Base-by-base conservation (phyloP, 2,329 filamentous ascomycete genomes). In the Fonsecaea erecta region DNA sequence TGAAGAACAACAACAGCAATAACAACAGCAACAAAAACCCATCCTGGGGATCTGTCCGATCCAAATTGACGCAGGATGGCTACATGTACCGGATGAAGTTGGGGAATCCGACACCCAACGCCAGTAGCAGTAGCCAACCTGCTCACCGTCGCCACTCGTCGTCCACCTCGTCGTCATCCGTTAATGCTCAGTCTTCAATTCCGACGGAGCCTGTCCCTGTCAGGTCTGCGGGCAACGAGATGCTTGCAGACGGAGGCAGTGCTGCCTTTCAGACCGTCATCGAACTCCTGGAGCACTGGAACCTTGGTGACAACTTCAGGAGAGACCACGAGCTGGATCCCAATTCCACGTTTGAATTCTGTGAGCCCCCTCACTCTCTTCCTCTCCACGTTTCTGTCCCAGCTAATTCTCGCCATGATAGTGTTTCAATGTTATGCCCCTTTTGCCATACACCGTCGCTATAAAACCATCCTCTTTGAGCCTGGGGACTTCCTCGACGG, bases 21-120 rank as follows among this genome's bases (percentile, higher is more conserved):
- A 61, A 53, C 28, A 61, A 40, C 43, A 46, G 46, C 14, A 61
- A 53, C 28, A 61, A 40, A 24, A 61, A 34, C 18, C 51, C 48
- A 18, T 40, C 46, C 59, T 61, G 59, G 59, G 59, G 52, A 54
- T 54, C 48, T 9, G 51, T 54, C 32, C 37, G 59, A 14, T 61
- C 59, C 51, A 61, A 61, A 34, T 11, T 61, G 48, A 54, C 59
- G 1, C 48, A 54, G 28, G 59, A 61, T 14, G 59, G 59, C 9
- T 61, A 61, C 26, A 53, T 61, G 52, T 61, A 61, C 35, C 18
- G 59, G 35, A 61, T 61, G 59, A 61, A 61, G 28, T 51, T 61
- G 14, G 59, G 59, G 14, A 61, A 61, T 46, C 59, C 51, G 18
- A 14, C 52, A 2, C 21, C 59, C 14, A 51, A 12, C 11, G 40